Evolutionary conservation across 345 rosid species (phyloP), one percentile per base, ranked within the genome.

Genomic region (Draba incana): DNA sequence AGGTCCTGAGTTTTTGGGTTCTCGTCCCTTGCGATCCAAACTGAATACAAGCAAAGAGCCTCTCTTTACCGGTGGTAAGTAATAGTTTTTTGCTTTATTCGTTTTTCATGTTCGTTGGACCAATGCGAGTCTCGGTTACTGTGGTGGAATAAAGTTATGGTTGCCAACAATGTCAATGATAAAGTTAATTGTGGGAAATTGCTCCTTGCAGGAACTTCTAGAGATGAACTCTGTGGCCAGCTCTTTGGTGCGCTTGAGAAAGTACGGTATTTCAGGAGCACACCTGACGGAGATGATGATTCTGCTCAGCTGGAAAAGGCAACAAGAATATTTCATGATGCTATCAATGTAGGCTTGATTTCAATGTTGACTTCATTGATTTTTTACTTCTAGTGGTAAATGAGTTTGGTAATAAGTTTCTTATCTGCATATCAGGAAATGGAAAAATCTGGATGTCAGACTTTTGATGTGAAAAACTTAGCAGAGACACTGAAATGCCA

Each of bases 181-280:
- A 43, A 42, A 10, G 53, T 30, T 1, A 20, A 10, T n/a, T 37
- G 9, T 57, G 16, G 16, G 39, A 20, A 5, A 66, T 23, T 81
- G 37, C 41, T 14, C 5, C 8, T 51, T 71, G 61, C 93, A 86
- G 96, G 85, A 73, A 67, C 72, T 58, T 84, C 81, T 16, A 86
- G 77, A 76, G 98, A 92, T 62, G 98, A 87, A 67, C 86, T 89
- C 15, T 86, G 87, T 78, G 92, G 88, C 25, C 88, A 87, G 66
- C 81, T 89, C 77, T 75, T 89, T 75, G 83, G 83, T 57, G 98
- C 96, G 35, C 94, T 92, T 55, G 96, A 92, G 81, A 86, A 84
- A 78, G 62, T 77, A 14, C 80, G 81, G 71, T 87, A 80, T 73
- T 79, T 92, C 27, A 83, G 60, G 70, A 44, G 66, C 39, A 68